Evolutionary conservation across 1,139 yeast species (phyloP).

Genomic region (Candida pseudocylindracea): DNA sequence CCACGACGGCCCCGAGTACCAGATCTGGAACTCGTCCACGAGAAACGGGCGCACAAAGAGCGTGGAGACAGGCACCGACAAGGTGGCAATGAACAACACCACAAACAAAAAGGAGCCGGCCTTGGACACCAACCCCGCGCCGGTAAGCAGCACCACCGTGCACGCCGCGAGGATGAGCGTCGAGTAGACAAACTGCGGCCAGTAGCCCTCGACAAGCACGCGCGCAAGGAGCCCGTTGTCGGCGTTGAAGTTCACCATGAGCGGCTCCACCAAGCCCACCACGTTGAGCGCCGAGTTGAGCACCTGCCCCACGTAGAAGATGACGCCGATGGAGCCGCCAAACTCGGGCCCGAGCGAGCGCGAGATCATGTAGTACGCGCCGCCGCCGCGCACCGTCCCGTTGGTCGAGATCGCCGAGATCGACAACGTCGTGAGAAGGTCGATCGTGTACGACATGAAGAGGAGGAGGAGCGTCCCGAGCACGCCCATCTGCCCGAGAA

Average conservation of each 20-base stretch:
- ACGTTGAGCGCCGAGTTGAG: slow-evolving; percentile 58
- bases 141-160: slow-evolving; percentile 59
- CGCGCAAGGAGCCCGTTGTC: slow-evolving; percentile 31
- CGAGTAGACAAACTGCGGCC: slow-evolving; percentile 39
- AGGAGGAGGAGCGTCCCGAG: slow-evolving; percentile 36
- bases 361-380: slow-evolving; percentile 68
- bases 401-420: slow-evolving; percentile 65
- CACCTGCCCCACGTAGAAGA: slow-evolving; percentile 58
- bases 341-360: slow-evolving; percentile 66
- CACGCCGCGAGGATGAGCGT: slow-evolving; percentile 47
- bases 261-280: slow-evolving; percentile 60
- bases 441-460: slow-evolving; percentile 38
- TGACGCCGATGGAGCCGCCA: slow-evolving; percentile 67
- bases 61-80: slow-evolving; percentile 67
- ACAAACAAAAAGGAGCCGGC: slow-evolving; percentile 64
- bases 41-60: slow-evolving; percentile 32
- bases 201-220: slow-evolving; percentile 27
- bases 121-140: slow-evolving; percentile 62
- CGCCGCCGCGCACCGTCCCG: slow-evolving; percentile 71
- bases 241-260: slow-evolving; percentile 40
- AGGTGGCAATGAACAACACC: slow-evolving; percentile 44
- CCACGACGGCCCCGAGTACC: slow-evolving; percentile 60
- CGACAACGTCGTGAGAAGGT: slow-evolving; percentile 47
- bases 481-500: slow-evolving; percentile 60
- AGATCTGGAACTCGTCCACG: slow-evolving; percentile 21